These are phyloP conservation scores for Ophiobolus disseminans DNA, from an alignment of 2,329 filamentous ascomycete species.

Conservation along the genomic window DNA sequence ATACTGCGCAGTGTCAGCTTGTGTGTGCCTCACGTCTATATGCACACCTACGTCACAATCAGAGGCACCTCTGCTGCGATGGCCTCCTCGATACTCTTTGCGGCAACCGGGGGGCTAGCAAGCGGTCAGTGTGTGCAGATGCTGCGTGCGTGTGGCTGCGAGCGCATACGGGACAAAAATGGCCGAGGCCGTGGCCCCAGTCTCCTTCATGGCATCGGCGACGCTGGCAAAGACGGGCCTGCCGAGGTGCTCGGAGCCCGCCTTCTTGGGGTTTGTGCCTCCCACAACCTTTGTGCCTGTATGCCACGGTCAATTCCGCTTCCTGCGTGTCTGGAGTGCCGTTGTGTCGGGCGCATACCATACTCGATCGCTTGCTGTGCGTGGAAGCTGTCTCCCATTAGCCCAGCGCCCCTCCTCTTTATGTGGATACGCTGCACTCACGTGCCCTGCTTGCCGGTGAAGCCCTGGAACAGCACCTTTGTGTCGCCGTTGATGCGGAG, in stretches of 20 bases:
- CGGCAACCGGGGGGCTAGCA: constrained; percentile 82
- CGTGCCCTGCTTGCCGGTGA: constrained; percentile 96
- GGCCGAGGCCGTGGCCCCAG: constrained; percentile 87
- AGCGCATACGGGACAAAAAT: constrained; percentile 88
- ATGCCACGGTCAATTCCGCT: constrained; percentile 34
- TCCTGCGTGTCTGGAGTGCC: constrained; percentile 21
- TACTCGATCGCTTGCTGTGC: constrained; percentile 98
- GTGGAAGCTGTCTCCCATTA: constrained; percentile 75
- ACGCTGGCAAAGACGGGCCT: constrained; percentile 94
- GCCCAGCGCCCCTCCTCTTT: constrained; percentile 3
- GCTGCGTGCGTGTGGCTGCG: not conserved
- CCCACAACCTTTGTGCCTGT: constrained; percentile 95
- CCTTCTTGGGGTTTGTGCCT: constrained; percentile 99
- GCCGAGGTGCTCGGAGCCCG: constrained; percentile 85
- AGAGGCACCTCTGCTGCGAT: constrained; percentile 91
- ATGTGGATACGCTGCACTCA: constrained; percentile 35
- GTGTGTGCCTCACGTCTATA: constrained; percentile 10
- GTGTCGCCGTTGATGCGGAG: constrained; percentile 92
- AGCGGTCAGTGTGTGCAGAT: not conserved
- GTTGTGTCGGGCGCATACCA: constrained; percentile 64
- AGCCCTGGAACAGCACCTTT: constrained; percentile 95
- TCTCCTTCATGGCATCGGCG: constrained; percentile 84
- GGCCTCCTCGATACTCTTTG: constrained; percentile 95
- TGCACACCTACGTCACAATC: constrained; percentile 74
- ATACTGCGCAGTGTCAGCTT: constrained; percentile 63